Base-by-base conservation (phyloP, 208 protist genomes). In the Porcisia deanei region DNA sequence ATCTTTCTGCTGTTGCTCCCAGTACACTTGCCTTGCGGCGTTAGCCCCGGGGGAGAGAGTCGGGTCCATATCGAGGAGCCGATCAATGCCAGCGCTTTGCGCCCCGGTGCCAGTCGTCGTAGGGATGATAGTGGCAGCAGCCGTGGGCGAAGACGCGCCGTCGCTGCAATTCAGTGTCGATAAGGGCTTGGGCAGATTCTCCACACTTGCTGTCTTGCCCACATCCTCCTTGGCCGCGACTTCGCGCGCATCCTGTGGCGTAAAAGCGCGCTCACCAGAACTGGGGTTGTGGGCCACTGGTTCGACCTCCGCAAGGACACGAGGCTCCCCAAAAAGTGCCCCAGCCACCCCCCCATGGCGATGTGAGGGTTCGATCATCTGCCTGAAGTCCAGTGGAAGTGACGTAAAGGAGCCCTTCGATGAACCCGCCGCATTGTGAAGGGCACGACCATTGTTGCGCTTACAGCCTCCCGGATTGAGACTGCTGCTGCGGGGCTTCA, bases 21-120 rank as follows among this genome's bases (percentile, higher is more conserved):
- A 76, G 71, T 81, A 81, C 3, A 57, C 77, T 6, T 71, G 71
- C 22, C 77, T 65, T 34, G 77, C 77, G 4, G 77, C 77, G 6
- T 71, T 71, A 8, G 77, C 77, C 30, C 77, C 77, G 3, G 77
- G 77, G 30, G 77, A 81, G 54, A 81, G 57, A 47, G 41, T 66
- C 18, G 20, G 1, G 25, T 47, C 41, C 30, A 30, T 9, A 34
- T n/a, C 6, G 20, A 54, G 55, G 14, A 52, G 8, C 8, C 12
- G 54, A 14, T 25, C 71, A 1, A 52, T 57, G 39, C 41, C 55
- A 3, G 52, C 30, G 34, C 25, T 47, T 41, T 9, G 30, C 25
- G 18, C 43, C 47, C 12, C 66, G 25, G 3, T n/a, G 30, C 30
- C 16, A n/a, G 45, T 10, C n/a, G 6, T 37, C 22, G n/a, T 65